A percentile compares a stretch with the other conserved stretches of the same genome.
phyloP scores from a whole-genome alignment of 179 eudicot species.

The Silene coronaria region DNA sequence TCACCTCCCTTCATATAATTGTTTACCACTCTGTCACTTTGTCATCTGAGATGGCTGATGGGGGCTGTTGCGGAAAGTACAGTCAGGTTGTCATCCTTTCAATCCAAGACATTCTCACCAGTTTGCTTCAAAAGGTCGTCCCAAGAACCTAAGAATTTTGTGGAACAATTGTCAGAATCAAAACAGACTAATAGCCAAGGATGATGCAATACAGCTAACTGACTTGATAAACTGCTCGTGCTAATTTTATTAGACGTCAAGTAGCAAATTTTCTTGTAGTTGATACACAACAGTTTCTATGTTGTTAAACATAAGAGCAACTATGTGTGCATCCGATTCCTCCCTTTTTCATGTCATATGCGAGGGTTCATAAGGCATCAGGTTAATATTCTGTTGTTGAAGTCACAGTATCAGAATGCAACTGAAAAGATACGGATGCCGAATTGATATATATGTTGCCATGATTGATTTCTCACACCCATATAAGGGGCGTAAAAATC shows the following conservation, averaged over 20 bases:
- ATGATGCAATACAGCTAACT: not conserved
- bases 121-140: conserved; percentile 82
- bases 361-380: no score
- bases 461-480: not conserved
- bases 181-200: conserved; percentile 7
- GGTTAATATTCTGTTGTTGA: not conserved
- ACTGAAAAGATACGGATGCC: not conserved
- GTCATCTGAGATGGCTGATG: not conserved
- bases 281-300: no score
- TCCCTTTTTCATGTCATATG: no score
- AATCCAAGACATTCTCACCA: conserved; percentile 78
- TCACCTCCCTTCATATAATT: not conserved
- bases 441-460: not conserved
- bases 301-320: no score
- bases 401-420: not conserved
- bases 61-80: conserved; percentile 1
- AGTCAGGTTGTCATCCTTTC: conserved; percentile 17
- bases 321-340: no score
- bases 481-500: not conserved
- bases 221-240: no score
- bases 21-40: not conserved
- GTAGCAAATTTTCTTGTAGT: no score
- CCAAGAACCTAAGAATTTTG: conserved; percentile 56
- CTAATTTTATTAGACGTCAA: no score
- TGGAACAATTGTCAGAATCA: conserved; percentile 10